phyloP scores from a whole-genome alignment of 2,329 filamentous ascomycete species.

The Colletotrichum sp. region DNA sequence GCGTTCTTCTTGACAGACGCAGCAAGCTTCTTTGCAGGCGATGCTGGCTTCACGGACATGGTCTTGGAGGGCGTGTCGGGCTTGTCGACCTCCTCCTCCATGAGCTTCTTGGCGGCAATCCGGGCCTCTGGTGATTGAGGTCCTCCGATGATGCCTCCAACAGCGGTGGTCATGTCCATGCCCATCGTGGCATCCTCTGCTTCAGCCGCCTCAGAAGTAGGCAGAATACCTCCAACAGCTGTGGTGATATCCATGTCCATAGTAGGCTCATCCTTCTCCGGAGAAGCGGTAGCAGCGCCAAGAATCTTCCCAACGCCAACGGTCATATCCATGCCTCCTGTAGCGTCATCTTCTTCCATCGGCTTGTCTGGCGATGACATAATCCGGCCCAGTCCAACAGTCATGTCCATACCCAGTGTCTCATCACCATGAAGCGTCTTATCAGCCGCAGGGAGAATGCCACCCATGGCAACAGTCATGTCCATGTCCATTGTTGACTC shows the following conservation, averaged over 20 bases:
- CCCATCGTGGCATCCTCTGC: conserved; percentile 53
- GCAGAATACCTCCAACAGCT: conserved; percentile 60
- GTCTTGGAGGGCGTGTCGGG: conserved; percentile 50
- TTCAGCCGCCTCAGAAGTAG: conserved; percentile 28
- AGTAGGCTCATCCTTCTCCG: conserved; percentile 27
- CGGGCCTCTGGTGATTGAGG: conserved; percentile 42
- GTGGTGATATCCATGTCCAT: conserved; percentile 68
- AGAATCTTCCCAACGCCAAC: conserved; percentile 50
- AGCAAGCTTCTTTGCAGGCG: conserved; percentile 37
- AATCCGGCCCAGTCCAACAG: conserved; percentile 62
- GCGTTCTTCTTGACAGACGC: conserved; percentile 31
- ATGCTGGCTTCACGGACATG: conserved; percentile 39
- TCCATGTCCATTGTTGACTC: conserved; percentile 54
- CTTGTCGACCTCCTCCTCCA: conserved; percentile 63
- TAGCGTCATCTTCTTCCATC: conserved; percentile 55
- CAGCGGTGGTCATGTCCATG: conserved; percentile 72
- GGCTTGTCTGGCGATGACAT: conserved; percentile 45
- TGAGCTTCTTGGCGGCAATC: conserved; percentile 57
- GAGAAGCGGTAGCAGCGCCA: conserved; percentile 17
- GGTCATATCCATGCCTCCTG: conserved; percentile 62
- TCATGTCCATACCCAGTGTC: conserved; percentile 73
- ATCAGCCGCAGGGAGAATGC: conserved; percentile 47
- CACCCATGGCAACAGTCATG: conserved; percentile 65
- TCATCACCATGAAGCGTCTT: conserved; percentile 30
- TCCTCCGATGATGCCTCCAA: conserved; percentile 65